Conservation (phyloP, 805 yeast genomes). For the Ogataea pilisensis region DNA sequence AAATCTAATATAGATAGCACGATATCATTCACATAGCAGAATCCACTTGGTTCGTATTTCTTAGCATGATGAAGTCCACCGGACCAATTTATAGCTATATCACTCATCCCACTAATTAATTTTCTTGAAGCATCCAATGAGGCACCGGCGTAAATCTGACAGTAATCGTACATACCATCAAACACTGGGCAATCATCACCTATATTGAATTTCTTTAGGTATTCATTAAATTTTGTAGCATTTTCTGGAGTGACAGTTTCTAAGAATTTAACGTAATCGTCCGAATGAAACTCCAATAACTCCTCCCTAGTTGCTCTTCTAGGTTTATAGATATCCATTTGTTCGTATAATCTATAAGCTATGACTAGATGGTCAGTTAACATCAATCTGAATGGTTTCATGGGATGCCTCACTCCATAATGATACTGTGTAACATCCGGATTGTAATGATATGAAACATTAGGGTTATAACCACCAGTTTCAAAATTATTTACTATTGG, state of each 20-base stretch:
- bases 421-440: slow-evolving; percentile 78
- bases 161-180: slow-evolving; percentile 91
- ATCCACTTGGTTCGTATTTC: slow-evolving; percentile 90
- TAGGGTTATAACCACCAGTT: slow-evolving; percentile 41
- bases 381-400: slow-evolving; percentile 95
- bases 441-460: slow-evolving; percentile 86
- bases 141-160: slow-evolving; percentile 88
- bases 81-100: slow-evolving; percentile 93
- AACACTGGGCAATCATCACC: slow-evolving; percentile 95
- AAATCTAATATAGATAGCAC: slow-evolving; percentile 84
- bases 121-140: slow-evolving; percentile 90
- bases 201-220: slow-evolving; percentile 70
- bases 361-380: slow-evolving; percentile 88
- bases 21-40: slow-evolving; percentile 92
- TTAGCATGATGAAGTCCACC: slow-evolving; percentile 98
- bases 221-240: slow-evolving; percentile 51
- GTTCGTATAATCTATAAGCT: slow-evolving; percentile 78
- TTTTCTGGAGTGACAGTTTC: slow-evolving; percentile 75
- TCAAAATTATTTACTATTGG: slow-evolving; percentile 35
- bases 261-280: slow-evolving; percentile 78
- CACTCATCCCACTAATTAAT: slow-evolving; percentile 79
- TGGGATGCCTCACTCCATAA: slow-evolving; percentile 94
- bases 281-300: slow-evolving; percentile 76
- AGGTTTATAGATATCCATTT: slow-evolving; percentile 87
- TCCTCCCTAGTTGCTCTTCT: slow-evolving; percentile 79